phyloP scores from a whole-genome alignment of 768 basidiomycete species.

The Rubroboletus pulcherrimus region DNA sequence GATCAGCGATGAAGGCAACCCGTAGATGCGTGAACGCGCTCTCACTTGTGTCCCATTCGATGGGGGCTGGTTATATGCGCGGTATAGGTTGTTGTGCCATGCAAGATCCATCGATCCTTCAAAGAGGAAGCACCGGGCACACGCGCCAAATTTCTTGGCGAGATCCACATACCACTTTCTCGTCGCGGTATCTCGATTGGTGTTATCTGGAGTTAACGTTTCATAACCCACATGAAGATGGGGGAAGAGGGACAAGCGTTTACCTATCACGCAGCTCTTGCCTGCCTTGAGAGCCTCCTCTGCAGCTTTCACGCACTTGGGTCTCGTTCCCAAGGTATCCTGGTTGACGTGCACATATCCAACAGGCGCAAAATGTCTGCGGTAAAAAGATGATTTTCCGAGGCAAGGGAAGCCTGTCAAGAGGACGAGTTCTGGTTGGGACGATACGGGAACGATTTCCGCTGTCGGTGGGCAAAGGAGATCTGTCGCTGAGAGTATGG shows the following conservation, averaged over 20 bases:
- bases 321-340: constrained; percentile 70
- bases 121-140: constrained; percentile 72
- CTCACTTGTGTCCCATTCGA: constrained; percentile 23
- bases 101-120: constrained; percentile 75
- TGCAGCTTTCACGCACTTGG: constrained; percentile 69
- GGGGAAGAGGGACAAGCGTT: constrained; percentile 16
- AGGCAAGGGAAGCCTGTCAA: constrained; percentile 60
- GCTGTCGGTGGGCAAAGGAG: constrained; percentile 15
- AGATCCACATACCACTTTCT: constrained; percentile 69
- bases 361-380: constrained; percentile 56
- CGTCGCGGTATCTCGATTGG: constrained; percentile 73
- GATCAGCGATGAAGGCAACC: background rate
- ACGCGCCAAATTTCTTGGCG: constrained; percentile 51
- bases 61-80: constrained; percentile 60
- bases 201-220: constrained; percentile 62
- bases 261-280: constrained; percentile 76
- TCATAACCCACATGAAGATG: background rate
- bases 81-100: constrained; percentile 92
- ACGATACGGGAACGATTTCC: constrained; percentile 9
- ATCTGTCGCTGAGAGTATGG: constrained; percentile 38
- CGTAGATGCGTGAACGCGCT: background rate
- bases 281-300: constrained; percentile 50
- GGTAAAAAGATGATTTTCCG: constrained; percentile 84
- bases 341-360: constrained; percentile 87
- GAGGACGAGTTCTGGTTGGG: constrained; percentile 47